Percentiles rank a stretch among this genome's conserved stretches.
Evolutionary conservation across 75 land plant genomes (phyloP).

Genomic region (Pinus tabuliformis): DNA sequence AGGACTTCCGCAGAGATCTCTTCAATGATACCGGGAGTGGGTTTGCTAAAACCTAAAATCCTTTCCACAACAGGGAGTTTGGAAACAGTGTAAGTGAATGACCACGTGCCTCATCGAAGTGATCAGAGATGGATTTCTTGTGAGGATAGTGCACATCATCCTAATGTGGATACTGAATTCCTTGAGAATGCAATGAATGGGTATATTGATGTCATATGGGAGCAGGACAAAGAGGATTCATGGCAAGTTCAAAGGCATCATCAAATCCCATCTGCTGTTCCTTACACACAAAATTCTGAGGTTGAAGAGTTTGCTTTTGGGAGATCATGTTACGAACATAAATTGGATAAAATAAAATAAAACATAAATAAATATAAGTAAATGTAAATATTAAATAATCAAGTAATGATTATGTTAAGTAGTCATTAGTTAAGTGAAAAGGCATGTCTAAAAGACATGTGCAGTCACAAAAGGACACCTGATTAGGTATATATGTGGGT

Average conservation of each 20-base stretch:
- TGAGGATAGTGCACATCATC: slow-evolving; percentile 18
- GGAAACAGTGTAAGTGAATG: slow-evolving; percentile 21
- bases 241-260: slow-evolving; percentile 19
- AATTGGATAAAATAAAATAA: too few relatives aligned
- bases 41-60: slow-evolving; percentile 10
- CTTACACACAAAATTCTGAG: slow-evolving; percentile 54
- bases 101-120: slow-evolving; percentile 22
- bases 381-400: too few relatives aligned
- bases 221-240: slow-evolving; percentile 24
- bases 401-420: too few relatives aligned
- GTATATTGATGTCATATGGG: slow-evolving; percentile 60
- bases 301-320: slow-evolving; percentile 49
- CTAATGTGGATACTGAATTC: slow-evolving; percentile 36
- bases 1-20: slow-evolving; percentile 24
- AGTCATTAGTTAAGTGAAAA: too few relatives aligned
- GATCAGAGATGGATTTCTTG: slow-evolving; percentile 32
- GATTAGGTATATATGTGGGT: too few relatives aligned
- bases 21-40: slow-evolving; percentile 18
- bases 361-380: too few relatives aligned
- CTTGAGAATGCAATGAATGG: slow-evolving; percentile 36
- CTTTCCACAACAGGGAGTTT: slow-evolving; percentile 18
- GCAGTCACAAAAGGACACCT: too few relatives aligned
- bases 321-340: slow-evolving; percentile 17
- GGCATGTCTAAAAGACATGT: too few relatives aligned
- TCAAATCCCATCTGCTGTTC: slow-evolving; percentile 30